phyloP scores from a whole-genome alignment of 2,329 filamentous ascomycete species.

The Aspergillus carbonarius region DNA sequence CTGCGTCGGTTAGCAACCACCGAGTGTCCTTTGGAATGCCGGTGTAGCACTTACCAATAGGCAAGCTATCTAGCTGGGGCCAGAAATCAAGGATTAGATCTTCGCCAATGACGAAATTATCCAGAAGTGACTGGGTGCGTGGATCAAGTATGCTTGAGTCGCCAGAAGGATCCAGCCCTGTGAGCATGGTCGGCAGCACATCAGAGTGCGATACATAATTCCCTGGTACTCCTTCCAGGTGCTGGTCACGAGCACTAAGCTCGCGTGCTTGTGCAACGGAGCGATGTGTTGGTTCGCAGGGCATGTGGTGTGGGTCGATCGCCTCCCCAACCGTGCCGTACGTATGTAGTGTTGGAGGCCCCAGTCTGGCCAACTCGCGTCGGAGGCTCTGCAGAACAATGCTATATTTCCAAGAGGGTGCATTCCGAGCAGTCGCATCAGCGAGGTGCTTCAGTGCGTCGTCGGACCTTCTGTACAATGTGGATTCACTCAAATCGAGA shows the following conservation, averaged over 20 bases:
- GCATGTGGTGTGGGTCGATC: too few relatives aligned
- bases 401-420: conserved; percentile 22
- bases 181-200: background rate
- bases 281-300: background rate
- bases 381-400: conserved; percentile 20
- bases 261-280: background rate
- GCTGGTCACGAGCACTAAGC: background rate
- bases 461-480: conserved; percentile 18
- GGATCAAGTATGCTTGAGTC: conserved; percentile 12
- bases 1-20: background rate
- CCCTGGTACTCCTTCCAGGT: background rate
- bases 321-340: background rate
- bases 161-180: background rate
- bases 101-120: conserved; percentile 19
- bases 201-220: background rate
- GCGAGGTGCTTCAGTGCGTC: conserved; percentile 18
- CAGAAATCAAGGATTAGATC: conserved; percentile 26
- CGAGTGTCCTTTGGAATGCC: background rate
- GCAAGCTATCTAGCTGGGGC: conserved; percentile 29
- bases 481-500: conserved; percentile 10
- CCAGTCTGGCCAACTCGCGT: conserved; percentile 15
- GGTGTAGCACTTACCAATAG: conserved; percentile 17
- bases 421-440: conserved; percentile 19
- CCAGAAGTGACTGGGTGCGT: conserved; percentile 19
- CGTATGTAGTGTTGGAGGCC: background rate